These are phyloP conservation scores for Amborella trichopoda DNA, from an alignment of 164 flowering plant species.

Conservation along the genomic window DNA sequence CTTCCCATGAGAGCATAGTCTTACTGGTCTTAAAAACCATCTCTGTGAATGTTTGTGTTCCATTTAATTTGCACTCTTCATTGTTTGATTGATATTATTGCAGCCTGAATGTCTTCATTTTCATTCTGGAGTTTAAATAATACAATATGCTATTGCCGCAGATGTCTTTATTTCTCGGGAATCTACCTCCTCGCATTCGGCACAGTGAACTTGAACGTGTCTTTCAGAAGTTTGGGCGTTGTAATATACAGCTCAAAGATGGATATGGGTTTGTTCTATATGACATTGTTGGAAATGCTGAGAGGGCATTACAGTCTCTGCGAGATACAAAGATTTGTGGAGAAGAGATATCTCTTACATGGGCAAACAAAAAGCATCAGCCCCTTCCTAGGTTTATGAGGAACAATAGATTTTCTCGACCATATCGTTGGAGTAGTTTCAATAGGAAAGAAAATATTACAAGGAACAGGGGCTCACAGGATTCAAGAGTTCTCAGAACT, in stretches of 20 bases:
- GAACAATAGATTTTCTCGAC: constrained; percentile 12
- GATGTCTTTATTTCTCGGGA: constrained; percentile 53
- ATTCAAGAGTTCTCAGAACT: constrained; percentile 8
- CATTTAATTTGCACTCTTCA: no score
- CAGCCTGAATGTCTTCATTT: neutral
- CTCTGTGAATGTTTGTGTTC: no score
- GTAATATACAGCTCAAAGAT: constrained; percentile 29
- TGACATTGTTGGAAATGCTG: constrained; percentile 30
- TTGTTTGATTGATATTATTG: no score
- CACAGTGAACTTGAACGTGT: constrained; percentile 28
- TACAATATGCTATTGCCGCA: constrained; percentile 11
- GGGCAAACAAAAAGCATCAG: constrained; percentile 45
- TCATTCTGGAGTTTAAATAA: neutral
- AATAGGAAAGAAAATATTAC: constrained; percentile 8
- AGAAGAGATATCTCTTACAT: constrained; percentile 26
- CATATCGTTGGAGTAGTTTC: constrained; percentile 9
- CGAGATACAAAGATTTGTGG: constrained; percentile 34
- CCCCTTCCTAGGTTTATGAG: constrained; percentile 12
- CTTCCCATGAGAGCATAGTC: no score
- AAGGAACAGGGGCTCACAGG: constrained; percentile 11
- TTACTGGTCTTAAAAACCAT: no score
- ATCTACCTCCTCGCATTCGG: constrained; percentile 27
- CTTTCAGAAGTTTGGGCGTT: constrained; percentile 32
- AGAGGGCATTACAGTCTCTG: constrained; percentile 32
- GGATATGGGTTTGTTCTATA: constrained; percentile 44